Conservation (phyloP, 306 rosid species). For the Parietaria judaica region DNA sequence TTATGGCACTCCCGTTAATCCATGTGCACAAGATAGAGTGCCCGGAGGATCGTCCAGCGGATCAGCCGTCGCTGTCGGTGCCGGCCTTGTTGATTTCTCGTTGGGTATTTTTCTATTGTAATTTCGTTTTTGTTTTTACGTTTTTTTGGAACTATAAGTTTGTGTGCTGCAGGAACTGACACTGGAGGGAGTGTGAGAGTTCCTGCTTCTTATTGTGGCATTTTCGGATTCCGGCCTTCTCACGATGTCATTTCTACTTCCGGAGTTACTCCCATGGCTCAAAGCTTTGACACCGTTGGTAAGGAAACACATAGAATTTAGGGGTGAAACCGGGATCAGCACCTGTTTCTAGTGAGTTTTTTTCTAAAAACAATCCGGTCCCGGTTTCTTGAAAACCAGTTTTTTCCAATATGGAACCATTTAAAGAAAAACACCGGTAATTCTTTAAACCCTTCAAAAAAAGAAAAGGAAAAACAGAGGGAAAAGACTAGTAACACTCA, state of each 20-base stretch:
- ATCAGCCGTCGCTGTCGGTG: constrained; percentile 72
- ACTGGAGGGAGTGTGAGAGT: constrained; percentile 94
- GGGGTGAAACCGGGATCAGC: no score
- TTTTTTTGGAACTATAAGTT: constrained; percentile 3
- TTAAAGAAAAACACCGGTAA: no score
- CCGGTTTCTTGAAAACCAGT: no score
- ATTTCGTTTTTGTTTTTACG: not conserved
- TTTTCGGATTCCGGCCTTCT: constrained; percentile 88
- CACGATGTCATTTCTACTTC: constrained; percentile 51
- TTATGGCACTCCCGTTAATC: constrained; percentile 50
- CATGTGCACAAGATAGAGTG: constrained; percentile 35
- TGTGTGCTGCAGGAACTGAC: constrained; percentile 59
- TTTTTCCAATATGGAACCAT: no score
- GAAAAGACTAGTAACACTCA: not conserved
- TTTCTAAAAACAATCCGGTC: no score
- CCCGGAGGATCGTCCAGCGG: constrained; percentile 62
- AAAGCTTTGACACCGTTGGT: constrained; percentile 89
- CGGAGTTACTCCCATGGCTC: constrained; percentile 83
- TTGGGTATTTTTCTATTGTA: constrained; percentile 34
- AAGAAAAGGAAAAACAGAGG: no score
- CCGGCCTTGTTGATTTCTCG: constrained; percentile 77
- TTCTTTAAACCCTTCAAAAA: no score
- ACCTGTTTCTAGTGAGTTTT: no score
- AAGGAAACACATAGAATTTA: constrained; percentile 13
- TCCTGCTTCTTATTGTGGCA: constrained; percentile 88